Percentiles rank a stretch among this genome's conserved stretches.
Conservation (phyloP, 345 rosid genomes). For the Eucalyptus viminalis region DNA sequence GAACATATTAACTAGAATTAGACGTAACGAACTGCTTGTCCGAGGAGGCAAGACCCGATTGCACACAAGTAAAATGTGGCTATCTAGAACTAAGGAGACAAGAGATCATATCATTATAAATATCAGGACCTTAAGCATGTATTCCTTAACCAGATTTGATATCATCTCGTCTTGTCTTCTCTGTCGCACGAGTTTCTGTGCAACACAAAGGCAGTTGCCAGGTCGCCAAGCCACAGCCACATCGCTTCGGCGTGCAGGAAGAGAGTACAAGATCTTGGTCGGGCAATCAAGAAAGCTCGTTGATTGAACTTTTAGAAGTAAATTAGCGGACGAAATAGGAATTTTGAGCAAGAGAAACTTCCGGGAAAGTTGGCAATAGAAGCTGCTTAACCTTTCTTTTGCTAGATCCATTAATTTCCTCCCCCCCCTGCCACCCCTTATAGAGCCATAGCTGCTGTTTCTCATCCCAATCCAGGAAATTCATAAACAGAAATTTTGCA, state of each 20-base stretch:
- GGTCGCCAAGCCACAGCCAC: no score
- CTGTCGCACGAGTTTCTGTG: no score
- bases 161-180: no score
- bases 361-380: conserved; percentile 21
- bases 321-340: neutral
- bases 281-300: neutral
- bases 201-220: neutral
- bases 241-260: neutral
- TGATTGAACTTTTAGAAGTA: neutral
- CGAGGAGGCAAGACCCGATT: neutral
- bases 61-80: neutral
- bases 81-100: neutral
- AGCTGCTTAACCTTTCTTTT: neutral
- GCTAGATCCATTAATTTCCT: neutral
- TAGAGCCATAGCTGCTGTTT: neutral
- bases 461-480: neutral
- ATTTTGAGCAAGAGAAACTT: neutral
- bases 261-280: neutral
- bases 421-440: neutral
- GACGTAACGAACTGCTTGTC: neutral
- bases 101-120: neutral
- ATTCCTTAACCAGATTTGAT: neutral
- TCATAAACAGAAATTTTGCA: neutral
- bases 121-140: neutral
- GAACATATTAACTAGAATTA: neutral